Evolutionary conservation across 176 grass and related monocot genomes (phyloP).

Genomic region (Avena eriantha): DNA sequence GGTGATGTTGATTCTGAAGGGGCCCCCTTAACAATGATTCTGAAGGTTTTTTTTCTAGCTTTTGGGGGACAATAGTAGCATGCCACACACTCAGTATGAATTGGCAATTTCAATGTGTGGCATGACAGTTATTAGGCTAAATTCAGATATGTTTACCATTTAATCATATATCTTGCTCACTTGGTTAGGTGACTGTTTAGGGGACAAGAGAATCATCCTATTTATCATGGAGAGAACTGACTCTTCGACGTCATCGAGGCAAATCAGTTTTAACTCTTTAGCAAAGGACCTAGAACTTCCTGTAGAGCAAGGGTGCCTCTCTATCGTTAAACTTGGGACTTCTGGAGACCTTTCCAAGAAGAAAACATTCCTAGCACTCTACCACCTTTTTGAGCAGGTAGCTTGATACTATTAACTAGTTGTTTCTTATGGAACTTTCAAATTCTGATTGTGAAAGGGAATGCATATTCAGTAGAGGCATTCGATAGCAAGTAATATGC

Average conservation of each 20-base stretch:
- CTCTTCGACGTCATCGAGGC: conserved; percentile 68
- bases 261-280: conserved; percentile 70
- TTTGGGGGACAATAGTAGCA: too few relatives aligned
- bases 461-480: conserved; percentile 33
- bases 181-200: conserved; percentile 50
- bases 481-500: neutral
- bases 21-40: conserved; percentile 23
- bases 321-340: conserved; percentile 91
- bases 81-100: too few relatives aligned
- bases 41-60: too few relatives aligned
- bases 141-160: neutral
- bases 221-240: conserved; percentile 62
- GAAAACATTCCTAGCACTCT: conserved; percentile 99
- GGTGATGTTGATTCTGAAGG: conserved; percentile 6
- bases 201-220: conserved; percentile 34
- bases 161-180: conserved; percentile 30
- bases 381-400: conserved; percentile 92
- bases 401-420: conserved; percentile 37
- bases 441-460: conserved; percentile 2
- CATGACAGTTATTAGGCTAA: conserved; percentile 15
- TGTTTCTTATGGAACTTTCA: neutral
- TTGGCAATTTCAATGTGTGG: conserved; percentile 9
- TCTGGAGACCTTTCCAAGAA: conserved; percentile 99
- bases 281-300: conserved; percentile 64
- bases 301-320: conserved; percentile 68